Percentiles rank a stretch among this genome's conserved stretches.
Conservation (phyloP, 306 rosid genomes). For the Malus fusca region DNA sequence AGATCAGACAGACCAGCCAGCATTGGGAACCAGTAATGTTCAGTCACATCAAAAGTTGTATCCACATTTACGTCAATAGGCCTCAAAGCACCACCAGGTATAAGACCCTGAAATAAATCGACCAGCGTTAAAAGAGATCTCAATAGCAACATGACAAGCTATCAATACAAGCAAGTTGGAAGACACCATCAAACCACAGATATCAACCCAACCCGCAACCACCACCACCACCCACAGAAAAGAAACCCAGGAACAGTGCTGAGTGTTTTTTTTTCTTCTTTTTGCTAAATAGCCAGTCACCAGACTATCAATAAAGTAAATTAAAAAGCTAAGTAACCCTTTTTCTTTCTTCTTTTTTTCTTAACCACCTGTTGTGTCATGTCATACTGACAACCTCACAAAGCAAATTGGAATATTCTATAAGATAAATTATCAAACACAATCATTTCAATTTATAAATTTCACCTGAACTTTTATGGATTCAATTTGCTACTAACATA, state of each 20-base stretch:
- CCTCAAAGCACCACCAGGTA: constrained; percentile 95
- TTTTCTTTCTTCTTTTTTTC: background rate
- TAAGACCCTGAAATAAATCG: constrained; percentile 58
- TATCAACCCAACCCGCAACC: background rate
- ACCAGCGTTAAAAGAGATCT: constrained; percentile 10
- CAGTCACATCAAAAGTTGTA: constrained; percentile 70
- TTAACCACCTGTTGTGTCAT: background rate
- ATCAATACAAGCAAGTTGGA: background rate
- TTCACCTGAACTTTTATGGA: background rate
- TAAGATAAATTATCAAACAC: background rate
- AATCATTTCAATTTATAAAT: background rate
- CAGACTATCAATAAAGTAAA: constrained; percentile 3
- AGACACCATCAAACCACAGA: background rate
- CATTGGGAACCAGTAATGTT: constrained; percentile 99
- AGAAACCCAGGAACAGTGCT: background rate
- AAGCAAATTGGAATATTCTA: background rate
- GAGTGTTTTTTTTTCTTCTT: background rate
- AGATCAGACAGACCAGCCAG: constrained; percentile 97
- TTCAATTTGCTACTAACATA: background rate
- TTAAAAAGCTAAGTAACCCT: background rate
- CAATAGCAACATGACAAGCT: background rate
- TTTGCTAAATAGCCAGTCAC: background rate
- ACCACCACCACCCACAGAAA: background rate
- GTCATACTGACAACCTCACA: background rate
- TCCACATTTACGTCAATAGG: constrained; percentile 62